These are phyloP conservation scores for Coelastrella sp. DNA, from an alignment of 139 green algal species.

Conservation along the genomic window DNA sequence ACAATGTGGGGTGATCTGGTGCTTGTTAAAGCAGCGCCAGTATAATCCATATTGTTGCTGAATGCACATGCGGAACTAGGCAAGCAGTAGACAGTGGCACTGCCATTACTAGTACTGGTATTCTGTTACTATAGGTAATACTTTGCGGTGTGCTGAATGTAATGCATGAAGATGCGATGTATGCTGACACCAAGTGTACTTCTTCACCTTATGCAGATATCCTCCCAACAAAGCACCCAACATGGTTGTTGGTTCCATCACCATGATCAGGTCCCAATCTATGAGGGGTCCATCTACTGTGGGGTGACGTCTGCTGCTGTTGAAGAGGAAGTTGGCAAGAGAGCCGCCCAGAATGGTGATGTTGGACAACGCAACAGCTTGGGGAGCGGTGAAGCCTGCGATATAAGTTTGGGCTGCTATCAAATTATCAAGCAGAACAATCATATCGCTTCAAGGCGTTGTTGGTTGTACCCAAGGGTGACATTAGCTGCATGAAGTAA, in stretches of 20 bases:
- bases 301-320: constrained; percentile 60
- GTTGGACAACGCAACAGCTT: constrained; percentile 75
- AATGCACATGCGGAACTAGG: background rate
- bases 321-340: constrained; percentile 70
- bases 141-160: no score
- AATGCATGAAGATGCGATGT: no score
- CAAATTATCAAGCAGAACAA: no score
- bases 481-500: background rate
- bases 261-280: constrained; percentile 77
- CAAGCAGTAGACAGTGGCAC: background rate
- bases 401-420: background rate
- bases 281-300: constrained; percentile 58
- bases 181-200: background rate
- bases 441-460: no score
- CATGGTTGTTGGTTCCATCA: constrained; percentile 79
- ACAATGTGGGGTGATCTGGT: background rate
- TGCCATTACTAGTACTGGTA: no score
- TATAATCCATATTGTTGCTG: background rate
- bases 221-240: constrained; percentile 68
- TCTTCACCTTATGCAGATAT: constrained; percentile 69
- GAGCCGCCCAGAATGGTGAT: constrained; percentile 74
- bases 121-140: no score
- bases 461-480: no score
- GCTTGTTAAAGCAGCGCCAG: no score
- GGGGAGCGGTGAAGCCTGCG: constrained; percentile 50